Evolutionary conservation across 2,329 filamentous ascomycete genomes (phyloP).

Genomic region (Paracoccidioides lutzii): DNA sequence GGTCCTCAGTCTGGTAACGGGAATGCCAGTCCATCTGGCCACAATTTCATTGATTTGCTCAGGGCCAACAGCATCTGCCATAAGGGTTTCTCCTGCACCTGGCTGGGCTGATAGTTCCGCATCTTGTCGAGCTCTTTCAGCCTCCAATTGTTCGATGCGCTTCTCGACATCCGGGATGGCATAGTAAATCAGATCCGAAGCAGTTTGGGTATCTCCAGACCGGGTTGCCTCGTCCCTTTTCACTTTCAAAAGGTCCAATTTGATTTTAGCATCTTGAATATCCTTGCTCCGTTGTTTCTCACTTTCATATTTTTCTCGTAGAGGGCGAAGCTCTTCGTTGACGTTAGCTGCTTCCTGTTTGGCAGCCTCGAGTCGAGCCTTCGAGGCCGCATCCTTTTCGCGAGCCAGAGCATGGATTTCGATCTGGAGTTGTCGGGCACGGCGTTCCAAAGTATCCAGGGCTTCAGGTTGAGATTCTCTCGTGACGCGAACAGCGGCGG

Average conservation of each 20-base stretch:
- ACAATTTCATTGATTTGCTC: conserved; percentile 99
- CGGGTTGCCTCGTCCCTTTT: conserved; percentile 91
- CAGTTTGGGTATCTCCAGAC: conserved; percentile 67
- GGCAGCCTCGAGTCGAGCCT: conserved; percentile 66
- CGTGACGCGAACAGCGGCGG: conserved; percentile 88
- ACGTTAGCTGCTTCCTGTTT: conserved; percentile 88
- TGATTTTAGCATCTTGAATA: conserved; percentile 88
- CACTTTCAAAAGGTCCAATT: conserved; percentile 80
- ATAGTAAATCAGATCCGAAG: conserved; percentile 92
- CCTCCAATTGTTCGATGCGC: conserved; percentile 69
- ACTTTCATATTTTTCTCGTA: conserved; percentile 89
- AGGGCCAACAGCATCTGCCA: conserved; percentile 86
- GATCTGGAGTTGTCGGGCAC: conserved; percentile 81
- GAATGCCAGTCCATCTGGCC: conserved; percentile 93
- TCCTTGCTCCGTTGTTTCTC: conserved; percentile 85
- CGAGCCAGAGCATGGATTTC: conserved; percentile 91
- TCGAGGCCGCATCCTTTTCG: conserved; percentile 89
- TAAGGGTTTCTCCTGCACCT: conserved; percentile 57
- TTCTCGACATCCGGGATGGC: conserved; percentile 85
- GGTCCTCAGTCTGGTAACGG: conserved; percentile 83
- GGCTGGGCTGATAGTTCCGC: conserved; percentile 44
- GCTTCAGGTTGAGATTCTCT: conserved; percentile 93
- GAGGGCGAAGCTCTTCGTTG: conserved; percentile 77
- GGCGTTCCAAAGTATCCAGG: conserved; percentile 86
- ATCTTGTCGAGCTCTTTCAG: conserved; percentile 66